Conservation (phyloP, 2,329 filamentous ascomycete genomes). For the Hypoxylon rubiginosum region DNA sequence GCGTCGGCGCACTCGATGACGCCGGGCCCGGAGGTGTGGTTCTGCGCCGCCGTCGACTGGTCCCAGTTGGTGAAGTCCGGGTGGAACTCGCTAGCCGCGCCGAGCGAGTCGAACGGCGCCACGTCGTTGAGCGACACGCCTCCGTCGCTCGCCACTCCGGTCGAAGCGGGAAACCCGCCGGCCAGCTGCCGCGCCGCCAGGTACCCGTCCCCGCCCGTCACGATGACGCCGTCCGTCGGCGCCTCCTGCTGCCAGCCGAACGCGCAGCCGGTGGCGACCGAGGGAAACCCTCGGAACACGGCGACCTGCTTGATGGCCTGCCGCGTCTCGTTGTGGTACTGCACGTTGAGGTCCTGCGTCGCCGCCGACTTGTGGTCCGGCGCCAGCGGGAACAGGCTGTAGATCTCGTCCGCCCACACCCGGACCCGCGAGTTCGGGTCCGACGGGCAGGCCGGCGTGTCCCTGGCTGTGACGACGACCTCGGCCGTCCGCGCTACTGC, state of each 20-base stretch:
- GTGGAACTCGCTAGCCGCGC: slow-evolving; percentile 1
- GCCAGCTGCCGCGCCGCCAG: slow-evolving; percentile 20
- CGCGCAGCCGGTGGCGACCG: slow-evolving; percentile 16
- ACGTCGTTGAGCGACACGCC: slow-evolving; percentile 23
- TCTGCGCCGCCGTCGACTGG: slow-evolving; percentile 15
- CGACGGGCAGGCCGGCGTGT: slow-evolving; percentile 4
- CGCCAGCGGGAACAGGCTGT: slow-evolving; percentile 14
- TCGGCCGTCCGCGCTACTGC: no score
- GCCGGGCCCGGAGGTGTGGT: slow-evolving; percentile 21
- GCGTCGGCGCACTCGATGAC: slow-evolving; percentile 25
- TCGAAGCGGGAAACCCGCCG: slow-evolving; percentile 14
- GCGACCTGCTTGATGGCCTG: slow-evolving; percentile 19
- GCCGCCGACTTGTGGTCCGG: slow-evolving; percentile 8
- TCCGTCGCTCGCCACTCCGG: background rate
- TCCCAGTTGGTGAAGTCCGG: slow-evolving; percentile 33
- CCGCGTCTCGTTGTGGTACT: slow-evolving; percentile 31
- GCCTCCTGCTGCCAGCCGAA: slow-evolving; percentile 35
- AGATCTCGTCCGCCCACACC: slow-evolving; percentile 25
- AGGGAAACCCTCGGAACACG: slow-evolving; percentile 18
- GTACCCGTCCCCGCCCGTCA: slow-evolving; percentile 25
- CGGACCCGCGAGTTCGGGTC: slow-evolving; percentile 5
- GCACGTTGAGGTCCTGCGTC: slow-evolving; percentile 23
- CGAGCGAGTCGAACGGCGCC: slow-evolving; percentile 9
- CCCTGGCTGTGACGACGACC: no score
- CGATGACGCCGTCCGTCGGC: slow-evolving; percentile 19